These are phyloP conservation scores for Colletotrichum chlorophyti DNA, from an alignment of 2,329 filamentous ascomycete genomes.

Conservation along the genomic window DNA sequence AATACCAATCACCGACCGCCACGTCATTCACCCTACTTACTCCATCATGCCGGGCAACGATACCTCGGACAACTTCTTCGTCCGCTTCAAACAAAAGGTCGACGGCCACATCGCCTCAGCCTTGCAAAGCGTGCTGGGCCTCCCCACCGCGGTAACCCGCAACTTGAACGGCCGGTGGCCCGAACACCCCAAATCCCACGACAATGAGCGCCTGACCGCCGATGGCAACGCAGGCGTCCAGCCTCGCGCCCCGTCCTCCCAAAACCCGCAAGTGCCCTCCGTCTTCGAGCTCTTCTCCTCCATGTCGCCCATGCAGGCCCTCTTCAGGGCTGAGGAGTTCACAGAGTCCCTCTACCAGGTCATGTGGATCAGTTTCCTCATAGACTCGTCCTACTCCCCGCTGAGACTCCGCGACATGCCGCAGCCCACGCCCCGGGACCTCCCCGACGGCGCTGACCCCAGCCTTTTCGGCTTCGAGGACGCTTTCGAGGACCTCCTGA, in stretches of 20 bases:
- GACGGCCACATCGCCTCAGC: slow-evolving; percentile 43
- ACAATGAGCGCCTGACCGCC: background rate
- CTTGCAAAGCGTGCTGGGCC: slow-evolving; percentile 34
- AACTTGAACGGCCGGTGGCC: slow-evolving; percentile 31
- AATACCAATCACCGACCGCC: background rate
- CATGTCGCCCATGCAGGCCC: slow-evolving; percentile 15
- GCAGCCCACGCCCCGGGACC: slow-evolving; percentile 54
- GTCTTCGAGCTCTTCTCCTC: slow-evolving; percentile 19
- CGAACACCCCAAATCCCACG: slow-evolving; percentile 6
- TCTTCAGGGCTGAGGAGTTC: slow-evolving; percentile 21
- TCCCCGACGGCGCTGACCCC: slow-evolving; percentile 43
- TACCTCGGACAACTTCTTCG: slow-evolving; percentile 41
- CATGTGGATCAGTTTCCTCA: slow-evolving; percentile 42
- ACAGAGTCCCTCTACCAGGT: slow-evolving; percentile 28
- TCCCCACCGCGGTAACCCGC: slow-evolving; percentile 35
- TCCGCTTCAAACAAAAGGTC: slow-evolving; percentile 49
- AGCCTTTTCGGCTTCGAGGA: slow-evolving; percentile 59
- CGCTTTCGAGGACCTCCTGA: slow-evolving; percentile 64
- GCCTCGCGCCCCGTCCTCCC: background rate
- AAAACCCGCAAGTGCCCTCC: slow-evolving; percentile 2
- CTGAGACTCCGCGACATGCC: slow-evolving; percentile 50
- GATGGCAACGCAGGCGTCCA: background rate
- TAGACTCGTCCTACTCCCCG: slow-evolving; percentile 52
- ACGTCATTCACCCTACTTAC: background rate
- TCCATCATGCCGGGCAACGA: slow-evolving; percentile 24